Evolutionary conservation across 139 green algal species (phyloP).

Genomic region (Tetradesmus obliquus): DNA sequence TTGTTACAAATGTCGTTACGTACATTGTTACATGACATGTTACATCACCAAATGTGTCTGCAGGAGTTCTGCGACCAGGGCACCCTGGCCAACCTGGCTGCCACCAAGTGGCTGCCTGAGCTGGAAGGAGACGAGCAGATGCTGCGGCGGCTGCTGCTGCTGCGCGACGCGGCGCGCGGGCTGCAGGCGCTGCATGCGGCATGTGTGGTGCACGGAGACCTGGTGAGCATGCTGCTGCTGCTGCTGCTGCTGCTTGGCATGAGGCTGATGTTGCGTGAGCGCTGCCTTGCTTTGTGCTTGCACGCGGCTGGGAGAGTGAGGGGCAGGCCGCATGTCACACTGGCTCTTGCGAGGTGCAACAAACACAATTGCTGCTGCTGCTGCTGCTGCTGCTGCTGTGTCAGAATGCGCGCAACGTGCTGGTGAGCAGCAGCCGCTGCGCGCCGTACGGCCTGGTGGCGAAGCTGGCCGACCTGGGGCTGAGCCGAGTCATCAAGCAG

Average conservation of each 20-base stretch:
- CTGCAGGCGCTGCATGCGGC: not conserved
- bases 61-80: conserved; percentile 33
- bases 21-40: too few species aligned
- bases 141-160: conserved; percentile 4
- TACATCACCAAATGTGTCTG: not conserved
- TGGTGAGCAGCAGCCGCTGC: conserved; percentile 6
- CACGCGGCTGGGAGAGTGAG: not conserved
- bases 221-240: conserved; percentile 7
- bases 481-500: conserved; percentile 22
- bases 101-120: not conserved
- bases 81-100: not conserved
- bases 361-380: not conserved
- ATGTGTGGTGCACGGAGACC: conserved; percentile 44
- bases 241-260: not conserved
- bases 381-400: not conserved
- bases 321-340: too few species aligned
- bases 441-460: not conserved
- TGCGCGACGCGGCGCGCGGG: not conserved
- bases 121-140: conserved; percentile 14
- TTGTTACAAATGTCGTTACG: too few species aligned
- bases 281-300: not conserved
- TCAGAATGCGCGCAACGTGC: conserved; percentile 43
- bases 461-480: conserved; percentile 38
- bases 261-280: too few species aligned
- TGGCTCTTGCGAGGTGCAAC: too few species aligned